Evolutionary conservation across 371 early-diverging fungal species (phyloP), one percentile per base, ranked within the genome.

Genomic region (Coemansia sp.): DNA sequence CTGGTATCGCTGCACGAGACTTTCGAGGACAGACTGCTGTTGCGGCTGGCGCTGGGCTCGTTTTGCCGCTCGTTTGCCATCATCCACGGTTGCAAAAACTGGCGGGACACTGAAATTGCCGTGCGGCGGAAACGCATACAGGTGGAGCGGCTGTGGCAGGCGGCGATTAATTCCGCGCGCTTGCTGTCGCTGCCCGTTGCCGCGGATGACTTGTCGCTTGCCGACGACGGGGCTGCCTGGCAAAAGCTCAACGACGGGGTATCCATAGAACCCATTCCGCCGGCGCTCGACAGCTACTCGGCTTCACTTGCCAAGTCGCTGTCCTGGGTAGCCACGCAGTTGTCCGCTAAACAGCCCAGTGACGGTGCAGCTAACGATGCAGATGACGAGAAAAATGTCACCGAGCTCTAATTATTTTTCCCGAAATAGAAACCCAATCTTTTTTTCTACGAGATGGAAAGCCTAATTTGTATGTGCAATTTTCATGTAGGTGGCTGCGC

Each of bases 71-170:
- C 78, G n/a, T 42, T 59, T 30, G 31, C 35, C 10, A 65, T 78
- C 38, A 60, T 78, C n/a, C 30, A 10, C 20, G 56, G 45, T n/a
- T 65, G 75, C 49, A 62, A 50, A 9, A 72, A 52, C 50, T 77
- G 78, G 78, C 60, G 43, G 20, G 10, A 14, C 2, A 54, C n/a
- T 0, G 75, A 68, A 0, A 6, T 57, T 38, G 76, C 68, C 1
- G 36, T 63, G 3, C 38, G 48, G 30, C 61, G 80, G 33, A 59
- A 52, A 41, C 51, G 35, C 3, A 35, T 61, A 6, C 78, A 77
- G 41, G 11, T 34, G 1, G 38, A 45, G 8, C 50, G 36, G 40
- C 68, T 71, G 20, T 42, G 54, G 42, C 41, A 14, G 26, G 52
- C n/a, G 6, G 57, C 48, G 4, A 33, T 30, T 7, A 26, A 39